Evolutionary conservation across 176 grass and related monocot species (phyloP).

Genomic region (Saccharum spontaneum): DNA sequence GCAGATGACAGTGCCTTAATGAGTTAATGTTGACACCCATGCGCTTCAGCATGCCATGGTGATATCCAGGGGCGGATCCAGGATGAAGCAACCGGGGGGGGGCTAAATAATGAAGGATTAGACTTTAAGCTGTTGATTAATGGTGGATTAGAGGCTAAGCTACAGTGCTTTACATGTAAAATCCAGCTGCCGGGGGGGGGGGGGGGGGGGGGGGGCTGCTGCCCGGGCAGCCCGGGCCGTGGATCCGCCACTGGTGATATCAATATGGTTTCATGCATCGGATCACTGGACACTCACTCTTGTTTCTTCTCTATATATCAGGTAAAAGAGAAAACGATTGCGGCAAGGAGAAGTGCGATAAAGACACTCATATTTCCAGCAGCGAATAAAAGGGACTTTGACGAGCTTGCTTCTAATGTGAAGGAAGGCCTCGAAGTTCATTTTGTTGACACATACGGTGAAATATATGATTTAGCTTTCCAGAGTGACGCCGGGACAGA

Average conservation of each 20-base stretch:
- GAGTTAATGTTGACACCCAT: neutral
- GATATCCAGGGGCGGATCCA: too few relatives aligned
- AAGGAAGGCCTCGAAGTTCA: slow-evolving; percentile 94
- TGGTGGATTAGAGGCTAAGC: too few relatives aligned
- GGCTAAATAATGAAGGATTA: too few relatives aligned
- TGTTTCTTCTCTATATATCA: slow-evolving; percentile 37
- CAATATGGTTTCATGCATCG: neutral
- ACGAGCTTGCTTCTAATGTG: slow-evolving; percentile 83
- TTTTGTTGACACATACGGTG: slow-evolving; percentile 80
- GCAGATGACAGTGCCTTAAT: neutral
- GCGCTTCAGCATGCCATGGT: neutral
- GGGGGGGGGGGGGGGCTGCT: too few relatives aligned
- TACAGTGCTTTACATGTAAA: too few relatives aligned
- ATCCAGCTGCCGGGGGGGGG: too few relatives aligned
- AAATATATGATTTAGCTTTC: slow-evolving; percentile 79
- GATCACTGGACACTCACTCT: neutral
- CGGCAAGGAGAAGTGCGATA: slow-evolving; percentile 72
- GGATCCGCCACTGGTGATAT: too few relatives aligned
- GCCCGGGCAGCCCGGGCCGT: too few relatives aligned
- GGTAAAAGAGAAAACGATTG: slow-evolving; percentile 99
- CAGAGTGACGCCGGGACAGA: slow-evolving; percentile 29
- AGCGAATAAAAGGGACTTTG: slow-evolving; percentile 88
- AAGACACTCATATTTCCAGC: slow-evolving; percentile 90
- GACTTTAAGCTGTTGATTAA: too few relatives aligned
- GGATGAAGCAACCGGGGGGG: too few relatives aligned